Evolutionary conservation across 345 rosid species (phyloP).

Genomic region (Hibiscus mutabilis): DNA sequence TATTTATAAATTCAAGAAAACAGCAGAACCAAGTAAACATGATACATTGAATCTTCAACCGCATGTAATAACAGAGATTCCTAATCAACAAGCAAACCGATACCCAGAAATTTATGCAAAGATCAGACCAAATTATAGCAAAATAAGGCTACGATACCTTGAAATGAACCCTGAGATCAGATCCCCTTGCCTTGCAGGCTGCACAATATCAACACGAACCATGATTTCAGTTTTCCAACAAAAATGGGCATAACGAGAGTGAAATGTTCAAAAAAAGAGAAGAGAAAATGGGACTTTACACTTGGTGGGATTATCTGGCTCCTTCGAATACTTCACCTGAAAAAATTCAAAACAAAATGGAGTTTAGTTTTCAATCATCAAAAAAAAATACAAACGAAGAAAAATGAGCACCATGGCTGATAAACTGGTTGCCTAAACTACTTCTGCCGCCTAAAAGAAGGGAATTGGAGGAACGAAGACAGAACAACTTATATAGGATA

Average conservation of each 20-base stretch:
- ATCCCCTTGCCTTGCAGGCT: conserved; percentile 98
- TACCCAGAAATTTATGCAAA: neutral
- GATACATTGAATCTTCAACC: conserved; percentile 57
- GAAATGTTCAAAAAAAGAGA: neutral
- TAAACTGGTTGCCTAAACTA: neutral
- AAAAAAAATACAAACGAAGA: neutral
- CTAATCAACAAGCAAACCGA: conserved; percentile 49
- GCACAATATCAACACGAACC: conserved; percentile 8
- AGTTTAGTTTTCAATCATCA: neutral
- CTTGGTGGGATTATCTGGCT: conserved; percentile 86
- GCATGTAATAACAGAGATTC: conserved; percentile 40
- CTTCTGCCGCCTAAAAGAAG: neutral
- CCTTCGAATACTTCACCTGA: conserved; percentile 94
- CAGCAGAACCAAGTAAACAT: conserved; percentile 28
- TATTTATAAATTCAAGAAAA: neutral
- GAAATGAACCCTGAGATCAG: conserved; percentile 92
- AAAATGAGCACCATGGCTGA: conserved; percentile 3
- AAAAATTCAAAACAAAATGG: neutral
- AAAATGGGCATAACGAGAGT: neutral
- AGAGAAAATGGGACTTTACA: conserved; percentile 35
- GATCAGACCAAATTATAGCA: neutral
- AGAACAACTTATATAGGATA: neutral
- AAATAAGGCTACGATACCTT: conserved; percentile 39
- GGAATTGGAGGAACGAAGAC: neutral
- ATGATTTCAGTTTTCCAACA: neutral